These are phyloP conservation scores for Aspergillus egyptiacus DNA, from an alignment of 495 filamentous ascomycete species.

Conservation along the genomic window DNA sequence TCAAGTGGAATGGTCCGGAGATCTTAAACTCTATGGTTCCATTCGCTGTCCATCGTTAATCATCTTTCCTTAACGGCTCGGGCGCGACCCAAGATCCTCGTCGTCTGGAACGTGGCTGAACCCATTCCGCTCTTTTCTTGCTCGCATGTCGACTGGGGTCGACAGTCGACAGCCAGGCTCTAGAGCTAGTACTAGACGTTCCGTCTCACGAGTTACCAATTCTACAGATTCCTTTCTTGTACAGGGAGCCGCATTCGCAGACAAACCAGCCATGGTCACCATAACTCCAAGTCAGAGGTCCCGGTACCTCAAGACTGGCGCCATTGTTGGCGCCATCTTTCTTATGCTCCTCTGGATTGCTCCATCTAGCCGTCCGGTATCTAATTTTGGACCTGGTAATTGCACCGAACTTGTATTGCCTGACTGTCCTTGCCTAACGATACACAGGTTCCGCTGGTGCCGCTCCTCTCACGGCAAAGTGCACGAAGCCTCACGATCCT, in stretches of 20 bases:
- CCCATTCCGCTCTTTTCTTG: slow-evolving; percentile 18
- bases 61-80: slow-evolving; percentile 12
- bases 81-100: slow-evolving; percentile 2
- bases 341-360: slow-evolving; percentile 71
- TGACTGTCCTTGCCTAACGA: not conserved
- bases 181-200: slow-evolving; percentile 32
- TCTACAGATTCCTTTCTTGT: slow-evolving; percentile 13
- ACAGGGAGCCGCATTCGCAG: slow-evolving; percentile 14
- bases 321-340: slow-evolving; percentile 66
- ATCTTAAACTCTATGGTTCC: slow-evolving; percentile 29
- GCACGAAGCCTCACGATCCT: slow-evolving; percentile 71
- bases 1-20: slow-evolving; percentile 23
- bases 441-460: slow-evolving; percentile 22
- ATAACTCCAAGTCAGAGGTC: slow-evolving; percentile 69
- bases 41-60: slow-evolving; percentile 25
- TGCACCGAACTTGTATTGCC: not conserved
- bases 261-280: slow-evolving; percentile 25
- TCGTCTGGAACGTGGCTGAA: slow-evolving; percentile 13
- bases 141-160: slow-evolving; percentile 48
- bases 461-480: slow-evolving; percentile 45
- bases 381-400: slow-evolving; percentile 38
- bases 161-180: slow-evolving; percentile 26
- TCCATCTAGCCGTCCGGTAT: slow-evolving; percentile 42
- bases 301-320: slow-evolving; percentile 76
- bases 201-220: slow-evolving; percentile 26